Evolutionary conservation across 2,329 filamentous ascomycete genomes (phyloP), one percentile per base, ranked within the genome.

Genomic region (Amylocarpus encephaloides): DNA sequence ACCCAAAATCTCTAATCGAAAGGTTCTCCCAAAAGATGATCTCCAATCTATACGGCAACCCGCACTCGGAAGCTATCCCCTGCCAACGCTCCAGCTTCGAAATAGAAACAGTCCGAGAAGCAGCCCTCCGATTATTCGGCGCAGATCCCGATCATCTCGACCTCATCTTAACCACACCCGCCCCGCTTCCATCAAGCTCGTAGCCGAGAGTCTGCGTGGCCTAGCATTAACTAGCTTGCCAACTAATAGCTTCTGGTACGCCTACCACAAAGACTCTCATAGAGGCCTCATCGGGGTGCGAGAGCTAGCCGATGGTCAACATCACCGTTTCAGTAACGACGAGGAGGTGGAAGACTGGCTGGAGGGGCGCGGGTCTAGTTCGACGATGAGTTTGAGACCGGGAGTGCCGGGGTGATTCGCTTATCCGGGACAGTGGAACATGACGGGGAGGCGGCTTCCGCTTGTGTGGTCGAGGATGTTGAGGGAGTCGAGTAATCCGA

Each of bases 101-200:
- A 6, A 80, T 95, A 49, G 90, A 95, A 56, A 81, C 91, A 66
- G 73, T 85, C 29, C 81, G 92, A 9, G 69, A 89, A 30, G 76
- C 80, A n/a, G 74, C 88, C 2, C 71, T 97, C 30, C 73, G 73
- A 1, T 88, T 94, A 61, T 90, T 96, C 69, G 83, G 85, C 36
- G 91, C 90, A 2, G 82, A 90, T 55, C 87, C 91, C 1, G 76
- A 82, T 7, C 75, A 88, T 1, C 97, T 93, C 59, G 91, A 96
- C 61, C 69, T 97, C 2, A 80, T 96, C 1, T 97, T 97, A 65
- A 88, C 94, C 18, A 82, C 90, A 33, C 97, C 97, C 67, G 87
- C 92, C 15, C 93, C 0, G 89, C 91, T 2, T 91, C 83, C 4
- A 85, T 95, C 61, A 97, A 96, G 68, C 71, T 96, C 9, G 86